A percentile compares a stretch with the other conserved stretches of the same genome.
Evolutionary conservation across 2,329 filamentous ascomycete species (phyloP).

Genomic region (Tolypocladium paradoxum): DNA sequence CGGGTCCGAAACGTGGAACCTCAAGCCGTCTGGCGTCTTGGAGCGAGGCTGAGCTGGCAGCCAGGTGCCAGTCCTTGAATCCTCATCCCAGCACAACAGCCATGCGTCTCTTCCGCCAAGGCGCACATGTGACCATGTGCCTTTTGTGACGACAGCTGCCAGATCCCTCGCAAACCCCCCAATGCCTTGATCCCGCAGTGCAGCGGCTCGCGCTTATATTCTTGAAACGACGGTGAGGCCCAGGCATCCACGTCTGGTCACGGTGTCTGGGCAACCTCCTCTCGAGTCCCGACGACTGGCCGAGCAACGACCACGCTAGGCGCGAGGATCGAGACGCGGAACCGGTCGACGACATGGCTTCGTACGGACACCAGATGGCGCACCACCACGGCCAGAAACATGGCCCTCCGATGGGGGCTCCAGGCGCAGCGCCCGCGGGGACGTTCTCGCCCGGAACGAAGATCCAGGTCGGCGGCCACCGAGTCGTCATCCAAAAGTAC

Average conservation of each 20-base stretch:
- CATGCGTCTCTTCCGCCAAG: background rate
- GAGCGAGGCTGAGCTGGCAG: background rate
- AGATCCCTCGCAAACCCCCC: background rate
- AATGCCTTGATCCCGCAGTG: background rate
- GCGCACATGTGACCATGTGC: background rate
- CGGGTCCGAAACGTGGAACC: background rate
- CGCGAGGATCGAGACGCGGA: background rate
- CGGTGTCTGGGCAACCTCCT: background rate
- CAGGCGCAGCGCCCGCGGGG: constrained; percentile 52
- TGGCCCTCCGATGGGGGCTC: constrained; percentile 29
- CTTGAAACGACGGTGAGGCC: background rate
- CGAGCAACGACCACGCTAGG: background rate
- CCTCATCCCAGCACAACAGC: background rate
- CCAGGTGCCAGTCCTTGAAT: background rate
- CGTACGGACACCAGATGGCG: constrained; percentile 22
- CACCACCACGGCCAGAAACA: constrained; percentile 19
- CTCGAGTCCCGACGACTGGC: background rate
- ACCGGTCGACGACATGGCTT: constrained; percentile 19
- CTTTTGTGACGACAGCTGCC: background rate
- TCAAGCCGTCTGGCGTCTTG: background rate
- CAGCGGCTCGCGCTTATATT: background rate
- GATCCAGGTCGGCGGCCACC: constrained; percentile 88
- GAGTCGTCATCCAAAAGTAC: constrained; percentile 92
- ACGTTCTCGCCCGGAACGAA: constrained; percentile 92
- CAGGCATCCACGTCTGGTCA: background rate